Base-by-base conservation (phyloP, 2,329 filamentous ascomycete genomes). In the Epichloe sp. region DNA sequence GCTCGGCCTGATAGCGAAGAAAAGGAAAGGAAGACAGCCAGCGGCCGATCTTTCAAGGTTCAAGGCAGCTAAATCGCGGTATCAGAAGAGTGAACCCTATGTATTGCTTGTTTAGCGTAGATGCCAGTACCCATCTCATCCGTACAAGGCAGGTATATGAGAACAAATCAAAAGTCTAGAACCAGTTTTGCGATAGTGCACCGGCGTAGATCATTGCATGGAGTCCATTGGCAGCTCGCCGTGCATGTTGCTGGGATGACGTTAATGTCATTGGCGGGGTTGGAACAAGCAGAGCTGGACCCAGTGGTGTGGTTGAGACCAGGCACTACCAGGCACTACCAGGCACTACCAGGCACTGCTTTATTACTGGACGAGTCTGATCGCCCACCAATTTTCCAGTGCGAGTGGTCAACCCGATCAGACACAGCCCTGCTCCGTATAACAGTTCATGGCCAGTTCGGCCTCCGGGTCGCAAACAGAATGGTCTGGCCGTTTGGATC, bases 21-120 rank as follows among this genome's bases (percentile, higher is more conserved):
- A 71, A 91, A 91, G 73, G 94, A 98, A 72, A 84, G 88, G 63
- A 98, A 98, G 82, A 98, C 93, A 52, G 93, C 94, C 45, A 97
- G 88, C 67, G 93, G 93, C 57, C 82, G 93, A 62, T 95, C 90
- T 43, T 98, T 98, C 80, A 83, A 76, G 69, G 70, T 74, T 54
- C 68, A 76, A 61, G 70, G 63, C 61, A 57, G 58, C 57, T 65
- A 62, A 52, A 31, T 6, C 4, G 21, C 8, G 26, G 12, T 12
- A 35, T 14, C 12, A 31, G n/a, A 35, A 38, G 31, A 38, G 21
- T 23, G n/a, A 26, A 34, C 15, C 15, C 8, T 31, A 11, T 31
- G 31, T 31, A 40, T 21, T 47, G 26, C 26, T 47, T 45, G 19
- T 44, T 35, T 40, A 49, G 47, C 47, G 47, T 43, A 47, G 17